Evolutionary conservation across 1,139 yeast genomes (phyloP), one percentile per base, ranked within the genome.

Genomic region (Geotrichum citri-aurantii): DNA sequence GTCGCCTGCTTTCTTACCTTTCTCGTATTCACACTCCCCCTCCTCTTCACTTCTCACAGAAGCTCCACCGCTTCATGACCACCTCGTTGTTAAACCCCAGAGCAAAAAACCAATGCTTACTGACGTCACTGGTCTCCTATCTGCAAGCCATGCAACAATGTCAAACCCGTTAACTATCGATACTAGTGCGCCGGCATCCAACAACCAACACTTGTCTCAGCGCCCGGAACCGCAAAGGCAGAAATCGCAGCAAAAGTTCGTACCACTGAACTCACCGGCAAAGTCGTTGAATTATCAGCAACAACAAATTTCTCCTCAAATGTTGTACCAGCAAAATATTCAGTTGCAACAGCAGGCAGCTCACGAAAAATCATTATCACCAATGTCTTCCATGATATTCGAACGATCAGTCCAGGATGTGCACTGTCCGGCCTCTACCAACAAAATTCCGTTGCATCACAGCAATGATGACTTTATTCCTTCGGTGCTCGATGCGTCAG

Each of bases 401-500:
- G 79, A 75, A 59, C 70, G 79, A 19, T 71, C 73, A 4, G 79
- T 75, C 5, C 77, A 74, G 54, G 76, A 72, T 51, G 59, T 67
- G 21, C 59, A 56, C 44, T 37, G 12, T 6, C 42, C 42, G 7
- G 42, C 14, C 21, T 24, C 54, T 14, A 46, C 40, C 12, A 44
- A 59, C 66, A 70, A 62, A 66, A 70, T 75, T 48, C 79, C 80
- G 23, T 69, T 79, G 26, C 85, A 81, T 64, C 76, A 79, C 64
- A 76, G 81, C n/a, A 70, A 76, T 50, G 87, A 88, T 69, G 90
- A 88, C 71, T 83, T 77, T 65, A 87, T 88, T 55, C 91, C 96
- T 0, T 91, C 96, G 1, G 91, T 91, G 10, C 77, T 90, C 68
- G 96, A 88, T 68, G 92, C 92, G 10, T 81, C 92, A 27, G 82